Base-by-base conservation (phyloP, 495 filamentous ascomycete species). In the Terfezia claveryi region DNA sequence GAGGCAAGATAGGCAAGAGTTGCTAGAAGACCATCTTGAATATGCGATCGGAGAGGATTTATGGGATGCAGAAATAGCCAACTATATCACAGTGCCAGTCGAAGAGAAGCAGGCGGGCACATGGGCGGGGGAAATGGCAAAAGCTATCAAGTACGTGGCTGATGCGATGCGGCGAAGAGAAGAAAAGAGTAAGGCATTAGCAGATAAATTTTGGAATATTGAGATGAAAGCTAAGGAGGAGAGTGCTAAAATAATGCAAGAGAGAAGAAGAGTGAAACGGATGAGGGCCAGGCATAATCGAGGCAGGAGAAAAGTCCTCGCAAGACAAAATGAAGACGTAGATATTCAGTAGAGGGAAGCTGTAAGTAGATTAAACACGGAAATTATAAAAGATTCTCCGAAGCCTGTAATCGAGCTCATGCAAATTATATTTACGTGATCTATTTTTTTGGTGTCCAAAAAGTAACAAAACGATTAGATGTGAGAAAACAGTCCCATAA, bases 41-140 rank as follows among this genome's bases (percentile, higher is more conserved):
- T 49, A 59, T 37, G 62, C 62, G 5, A 36, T 41, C n/a, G 58
- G 57, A 46, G 62, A 65, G 55, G 62, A 65, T 54, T 12, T 41
- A 12, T 65, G 60, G 54, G 62, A 64, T 32, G 27, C 2, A 32
- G 27, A 32, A 32, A 32, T 32, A 32, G 27, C 27, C 38, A n/a
- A 53, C 5, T 41, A 53, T 8, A 11, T 63, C 16, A 27, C 37
- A 52, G 49, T 53, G 10, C 16, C 55, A 36, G 60, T 36, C 10
- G 11, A 37, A 17, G 52, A 23, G 12, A 17, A 51, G 20, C 52
- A 23, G 2, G 23, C 50, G 5, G 16, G 14, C 27, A 9, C 20
- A 9, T 57, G 52, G 37, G 50, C n/a, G 41, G 10, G 37, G 0
- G 59, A 57, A 51, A 53, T 59, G 2, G 14, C 37, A 14, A 10